Evolutionary conservation across 2,329 filamentous ascomycete genomes (phyloP), one percentile per base, ranked within the genome.

Genomic region (Aspergillus quadricinctus): DNA sequence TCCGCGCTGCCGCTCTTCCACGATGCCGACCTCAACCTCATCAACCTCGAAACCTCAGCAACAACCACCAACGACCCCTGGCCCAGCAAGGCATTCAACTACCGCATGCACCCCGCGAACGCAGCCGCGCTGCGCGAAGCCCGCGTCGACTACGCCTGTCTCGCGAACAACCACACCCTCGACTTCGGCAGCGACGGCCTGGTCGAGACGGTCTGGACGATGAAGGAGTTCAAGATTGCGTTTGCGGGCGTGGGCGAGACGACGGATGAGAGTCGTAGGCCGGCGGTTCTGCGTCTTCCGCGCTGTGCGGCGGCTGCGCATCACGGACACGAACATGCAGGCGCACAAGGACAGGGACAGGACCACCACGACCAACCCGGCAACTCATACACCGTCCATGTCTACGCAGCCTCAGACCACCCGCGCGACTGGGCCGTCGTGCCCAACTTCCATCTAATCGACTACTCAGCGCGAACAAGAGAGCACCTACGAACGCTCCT

Each of bases 121-220:
- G 60, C 72, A 1, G 57, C 54, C 3, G 66, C 69, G 8, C 57
- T 75, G 14, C 62, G 64, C 31, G 68, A 66, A 19, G 72, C 69
- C 2, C 52, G 59, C 0, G 60, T 75, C 23, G 65, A 70, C 55
- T 75, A 72, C 50, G 71, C 67, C 1, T 66, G 65, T 41, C 61
- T 76, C 5, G 74, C 74, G 1, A 77, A 77, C 57, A 76, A 76
- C 53, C 74, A 77, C 51, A 71, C 68, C 0, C 66, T 75, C 3
- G 74, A 76, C 54, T 76, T 73, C 53, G 60, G 64, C 3, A 60
- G 66, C 3, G 64, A 65, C 28, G 74, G 74, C 0, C 63, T 75
- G 0, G 48, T 67, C 6, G 73, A 76, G 50, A 76, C 73, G 0
- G 62, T 72, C 0, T 60, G 66, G 56, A 65, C 65, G 0, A 31